Evolutionary conservation across 106 monocot species (phyloP).

Genomic region (Allium fistulosum): DNA sequence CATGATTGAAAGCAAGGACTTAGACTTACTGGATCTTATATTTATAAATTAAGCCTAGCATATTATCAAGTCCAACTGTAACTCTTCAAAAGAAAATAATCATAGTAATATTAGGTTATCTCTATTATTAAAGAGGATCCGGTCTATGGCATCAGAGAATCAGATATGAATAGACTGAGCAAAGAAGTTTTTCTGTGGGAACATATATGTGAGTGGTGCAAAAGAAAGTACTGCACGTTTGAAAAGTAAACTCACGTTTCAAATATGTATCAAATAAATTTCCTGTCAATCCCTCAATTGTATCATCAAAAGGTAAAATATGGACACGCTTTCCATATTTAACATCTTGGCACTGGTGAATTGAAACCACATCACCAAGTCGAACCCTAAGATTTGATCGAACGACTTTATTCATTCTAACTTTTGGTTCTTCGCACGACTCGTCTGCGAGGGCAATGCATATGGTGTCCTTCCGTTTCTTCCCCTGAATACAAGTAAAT

Average conservation of each 20-base stretch:
- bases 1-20: too few relatives aligned
- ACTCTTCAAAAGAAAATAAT: too few relatives aligned
- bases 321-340: slow-evolving; percentile 66
- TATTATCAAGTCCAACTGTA: too few relatives aligned
- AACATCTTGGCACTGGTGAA: slow-evolving; percentile 53
- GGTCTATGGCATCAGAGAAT: too few relatives aligned
- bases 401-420: slow-evolving; percentile 62
- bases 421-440: slow-evolving; percentile 46
- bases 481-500: slow-evolving; percentile 32
- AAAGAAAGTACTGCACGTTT: too few relatives aligned
- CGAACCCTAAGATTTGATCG: slow-evolving; percentile 51
- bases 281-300: slow-evolving; percentile 61
- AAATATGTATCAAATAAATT: slow-evolving; percentile 54
- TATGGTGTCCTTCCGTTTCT: slow-evolving; percentile 78
- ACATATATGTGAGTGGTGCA: too few relatives aligned
- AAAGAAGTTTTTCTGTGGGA: too few relatives aligned
- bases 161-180: too few relatives aligned
- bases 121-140: too few relatives aligned
- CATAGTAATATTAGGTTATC: too few relatives aligned
- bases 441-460: slow-evolving; percentile 68
- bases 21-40: too few relatives aligned
- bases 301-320: slow-evolving; percentile 50
- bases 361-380: slow-evolving; percentile 58
- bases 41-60: too few relatives aligned
- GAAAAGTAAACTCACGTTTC: slow-evolving; percentile 34